Evolutionary conservation across 345 rosid genomes (phyloP).

Genomic region (Diplotaxis tenuifolia): DNA sequence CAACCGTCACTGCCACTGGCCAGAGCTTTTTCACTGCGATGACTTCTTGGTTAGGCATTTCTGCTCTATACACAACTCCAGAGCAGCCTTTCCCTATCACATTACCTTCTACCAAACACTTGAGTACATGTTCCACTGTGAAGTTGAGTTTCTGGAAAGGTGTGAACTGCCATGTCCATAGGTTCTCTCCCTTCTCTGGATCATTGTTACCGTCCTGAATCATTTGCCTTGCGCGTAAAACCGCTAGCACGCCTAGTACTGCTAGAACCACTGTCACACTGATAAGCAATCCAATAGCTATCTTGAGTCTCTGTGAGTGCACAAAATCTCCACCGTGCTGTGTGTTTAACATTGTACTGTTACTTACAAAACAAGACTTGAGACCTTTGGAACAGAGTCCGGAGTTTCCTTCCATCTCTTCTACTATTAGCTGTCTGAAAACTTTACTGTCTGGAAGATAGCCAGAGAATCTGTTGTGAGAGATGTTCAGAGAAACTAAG

Average conservation of each 20-base stretch:
- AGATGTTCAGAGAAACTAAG: conserved; percentile 68
- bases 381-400: conserved; percentile 57
- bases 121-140: neutral
- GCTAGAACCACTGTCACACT: conserved; percentile 49
- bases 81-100: neutral
- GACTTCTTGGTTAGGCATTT: neutral
- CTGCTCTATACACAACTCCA: neutral
- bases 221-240: conserved; percentile 49
- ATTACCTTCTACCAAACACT: neutral
- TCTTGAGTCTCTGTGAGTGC: conserved; percentile 46
- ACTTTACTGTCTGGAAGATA: conserved; percentile 70
- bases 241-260: conserved; percentile 50
- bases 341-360: conserved; percentile 31
- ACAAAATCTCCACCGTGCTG: conserved; percentile 16
- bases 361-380: conserved; percentile 55
- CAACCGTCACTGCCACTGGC: neutral
- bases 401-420: conserved; percentile 57
- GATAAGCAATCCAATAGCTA: conserved; percentile 54
- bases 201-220: conserved; percentile 47
- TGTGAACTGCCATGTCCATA: conserved; percentile 77
- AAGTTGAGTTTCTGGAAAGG: conserved; percentile 30
- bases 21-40: neutral
- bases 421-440: conserved; percentile 52
- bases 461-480: conserved; percentile 78
- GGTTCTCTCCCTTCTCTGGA: conserved; percentile 50